Conservation (phyloP, 1,139 yeast genomes). For the Debaryomyces udenii region DNA sequence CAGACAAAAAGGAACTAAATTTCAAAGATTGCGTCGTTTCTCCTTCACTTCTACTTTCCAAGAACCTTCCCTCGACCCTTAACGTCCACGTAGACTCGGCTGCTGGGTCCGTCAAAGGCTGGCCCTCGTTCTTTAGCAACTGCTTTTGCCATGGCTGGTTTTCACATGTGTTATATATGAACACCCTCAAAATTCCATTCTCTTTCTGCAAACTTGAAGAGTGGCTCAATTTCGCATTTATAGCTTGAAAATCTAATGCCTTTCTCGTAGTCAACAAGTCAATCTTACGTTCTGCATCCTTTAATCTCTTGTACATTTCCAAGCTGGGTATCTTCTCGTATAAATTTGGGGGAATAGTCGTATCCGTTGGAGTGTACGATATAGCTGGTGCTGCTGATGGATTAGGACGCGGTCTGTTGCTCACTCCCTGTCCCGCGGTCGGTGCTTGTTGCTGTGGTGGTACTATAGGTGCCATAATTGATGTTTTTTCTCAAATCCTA, state of each 20-base stretch:
- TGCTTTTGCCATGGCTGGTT: slow-evolving; percentile 91
- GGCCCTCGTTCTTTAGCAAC: slow-evolving; percentile 31
- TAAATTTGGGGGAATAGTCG: slow-evolving; percentile 62
- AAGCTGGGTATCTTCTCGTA: slow-evolving; percentile 74
- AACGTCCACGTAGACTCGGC: slow-evolving; percentile 76
- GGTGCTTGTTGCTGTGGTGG: slow-evolving; percentile 17
- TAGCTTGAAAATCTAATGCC: slow-evolving; percentile 82
- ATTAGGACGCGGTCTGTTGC: slow-evolving; percentile 31
- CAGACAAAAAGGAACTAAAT: slow-evolving; percentile 81
- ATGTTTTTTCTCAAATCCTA: slow-evolving; percentile 1
- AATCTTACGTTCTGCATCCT: slow-evolving; percentile 75
- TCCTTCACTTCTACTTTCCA: slow-evolving; percentile 39
- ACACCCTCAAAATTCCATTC: slow-evolving; percentile 69
- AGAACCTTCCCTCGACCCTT: slow-evolving; percentile 81
- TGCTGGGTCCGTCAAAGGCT: slow-evolving; percentile 23
- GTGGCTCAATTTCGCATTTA: slow-evolving; percentile 51
- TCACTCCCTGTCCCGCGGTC: slow-evolving; percentile 6
- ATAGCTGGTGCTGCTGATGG: slow-evolving; percentile 44
- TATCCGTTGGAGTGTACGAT: slow-evolving; percentile 70
- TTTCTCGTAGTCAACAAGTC: slow-evolving; percentile 84
- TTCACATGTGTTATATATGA: slow-evolving; percentile 77
- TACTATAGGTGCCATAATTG: slow-evolving; percentile 11
- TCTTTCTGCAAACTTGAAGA: slow-evolving; percentile 49
- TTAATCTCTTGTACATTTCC: slow-evolving; percentile 65
- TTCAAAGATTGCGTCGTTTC: slow-evolving; percentile 34